phyloP scores from a whole-genome alignment of 2,329 filamentous ascomycete genomes.

The Stagonosporopsis tanaceti region DNA sequence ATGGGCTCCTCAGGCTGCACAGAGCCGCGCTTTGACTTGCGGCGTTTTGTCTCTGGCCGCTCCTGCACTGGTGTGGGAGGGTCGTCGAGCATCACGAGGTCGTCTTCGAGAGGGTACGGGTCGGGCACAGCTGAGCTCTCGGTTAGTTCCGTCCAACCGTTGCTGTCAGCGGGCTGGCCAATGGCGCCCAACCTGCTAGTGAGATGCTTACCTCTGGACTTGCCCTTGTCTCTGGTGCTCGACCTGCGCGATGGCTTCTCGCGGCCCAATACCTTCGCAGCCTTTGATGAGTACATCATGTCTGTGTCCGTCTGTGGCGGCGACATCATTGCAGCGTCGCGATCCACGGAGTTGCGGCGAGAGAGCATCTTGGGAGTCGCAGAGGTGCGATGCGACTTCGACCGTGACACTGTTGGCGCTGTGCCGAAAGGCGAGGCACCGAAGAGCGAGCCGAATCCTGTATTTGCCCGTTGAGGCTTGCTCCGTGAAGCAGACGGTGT shows the following conservation, averaged over 20 bases:
- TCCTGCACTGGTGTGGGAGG: conserved; percentile 41
- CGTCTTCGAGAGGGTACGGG: conserved; percentile 70
- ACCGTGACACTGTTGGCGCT: conserved; percentile 62
- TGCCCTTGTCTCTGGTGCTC: conserved; percentile 53
- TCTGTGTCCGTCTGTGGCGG: conserved; percentile 73
- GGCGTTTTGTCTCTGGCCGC: conserved; percentile 48
- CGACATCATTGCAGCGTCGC: conserved; percentile 70
- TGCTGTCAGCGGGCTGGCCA: conserved; percentile 41
- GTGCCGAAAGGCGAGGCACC: conserved; percentile 48
- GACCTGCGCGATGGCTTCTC: conserved; percentile 54
- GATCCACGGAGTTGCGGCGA: conserved; percentile 73
- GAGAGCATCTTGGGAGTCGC: conserved; percentile 67
- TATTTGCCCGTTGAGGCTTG: conserved; percentile 64
- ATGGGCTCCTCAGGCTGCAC: conserved; percentile 44
- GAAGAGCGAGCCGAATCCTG: conserved; percentile 70
- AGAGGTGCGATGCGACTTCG: conserved; percentile 71
- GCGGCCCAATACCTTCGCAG: conserved; percentile 77
- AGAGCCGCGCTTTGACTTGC: conserved; percentile 53
- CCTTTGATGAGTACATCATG: conserved; percentile 73
- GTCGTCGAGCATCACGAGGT: conserved; percentile 61
- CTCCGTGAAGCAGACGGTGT: conserved; percentile 50
- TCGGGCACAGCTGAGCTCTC: conserved; percentile 54
- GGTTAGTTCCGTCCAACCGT: conserved; percentile 48
- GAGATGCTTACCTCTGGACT: conserved; percentile 57
- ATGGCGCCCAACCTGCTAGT: conserved; percentile 30